Evolutionary conservation across 148 eudicot species (phyloP), one percentile per base, ranked within the genome.

Genomic region (Limonium bicolor): DNA sequence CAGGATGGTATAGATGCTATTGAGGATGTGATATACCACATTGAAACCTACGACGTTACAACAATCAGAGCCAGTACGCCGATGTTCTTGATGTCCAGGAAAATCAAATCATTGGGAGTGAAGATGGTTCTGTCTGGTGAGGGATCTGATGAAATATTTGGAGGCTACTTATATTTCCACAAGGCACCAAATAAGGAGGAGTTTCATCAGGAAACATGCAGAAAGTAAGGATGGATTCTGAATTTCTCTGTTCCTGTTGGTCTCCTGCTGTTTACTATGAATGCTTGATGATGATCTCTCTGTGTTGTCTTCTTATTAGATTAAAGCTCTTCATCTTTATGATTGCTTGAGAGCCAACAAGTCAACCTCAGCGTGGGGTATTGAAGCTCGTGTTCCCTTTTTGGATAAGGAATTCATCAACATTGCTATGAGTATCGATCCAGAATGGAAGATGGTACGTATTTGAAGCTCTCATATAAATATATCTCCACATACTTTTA

Each of bases 81-180:
- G 18, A 88, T 88, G 96, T 88, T 88, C 64, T 72, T 88, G 34
- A 88, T 88, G 96, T 88, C 96, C 29, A 73, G 96, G 37, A 88
- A 88, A 65, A 88, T 88, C 50, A 88, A 80, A 65, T 79, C 96
- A 20, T 69, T 83, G 58, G 96, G 96, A 40, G 96, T 88, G 14
- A 88, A 88, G 63, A 88, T 88, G 96, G 96, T 88, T 61, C 60
- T 88, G 25, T 88, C 96, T 22, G 96, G 96, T 54, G 96, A 88
- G 73, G 96, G 96, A 32, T 71, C 96, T 46, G 96, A 88, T 63
- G 96, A 88, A 74, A 88, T 88, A 14, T 88, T 88, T 66, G 96
- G 96, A 40, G 96, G 96, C 28, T 88, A 88, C 60, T 66, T 88
- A 58, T 88, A 88, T 57, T 88, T 88, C 44, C 96, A 88, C 61